Evolutionary conservation across 2,329 filamentous ascomycete species (phyloP), one percentile per base, ranked within the genome.

Genomic region (Beauveria rudraprayagi): DNA sequence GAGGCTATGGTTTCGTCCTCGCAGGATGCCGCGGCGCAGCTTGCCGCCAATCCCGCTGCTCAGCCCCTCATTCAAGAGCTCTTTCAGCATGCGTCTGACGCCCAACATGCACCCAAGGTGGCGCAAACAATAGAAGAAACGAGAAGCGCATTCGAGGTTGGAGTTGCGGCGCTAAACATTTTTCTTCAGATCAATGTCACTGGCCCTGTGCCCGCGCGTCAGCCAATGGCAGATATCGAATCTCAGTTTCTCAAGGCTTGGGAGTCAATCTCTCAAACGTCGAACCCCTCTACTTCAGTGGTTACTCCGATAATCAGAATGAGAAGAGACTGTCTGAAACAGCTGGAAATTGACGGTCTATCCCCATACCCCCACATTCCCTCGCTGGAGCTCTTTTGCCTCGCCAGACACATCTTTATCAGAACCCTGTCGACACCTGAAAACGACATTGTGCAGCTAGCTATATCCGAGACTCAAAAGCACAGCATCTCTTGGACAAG

Each of bases 141-240:
- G 11, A 30, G 43, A n/a, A n/a, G 66, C 19, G 61, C 66, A 11
- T 64, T 74, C 1, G 64, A 68, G 16, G 67, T 75, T 28, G 73
- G 69, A 6, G 57, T 74, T 8, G 73, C 74, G 46, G 70, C 74
- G 14, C 22, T 61, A 17, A 46, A 58, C 19, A 5, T 54, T 2
- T 60, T 96, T 70, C 74, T 96, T 17, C 92, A 97, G 72, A 85
- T 86, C 1, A 96, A 91, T 70, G 89, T 95, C 59, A 96, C 92
- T 3, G 92, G 92, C 0, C 92, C 92, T 1, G 87, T 91, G 0
- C 77, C 96, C n/a, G 66, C 73, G 0, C 64, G 61, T 17, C 52
- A 63, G 11, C 61, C 67, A 44, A 56, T 66, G 47, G 47, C 62
- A 37, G 57, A 67, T 3, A 60, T 80, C n/a, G 71, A 75, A 37